phyloP scores from a whole-genome alignment of 2,329 filamentous ascomycete species.

The Epichloe gansuensis region DNA sequence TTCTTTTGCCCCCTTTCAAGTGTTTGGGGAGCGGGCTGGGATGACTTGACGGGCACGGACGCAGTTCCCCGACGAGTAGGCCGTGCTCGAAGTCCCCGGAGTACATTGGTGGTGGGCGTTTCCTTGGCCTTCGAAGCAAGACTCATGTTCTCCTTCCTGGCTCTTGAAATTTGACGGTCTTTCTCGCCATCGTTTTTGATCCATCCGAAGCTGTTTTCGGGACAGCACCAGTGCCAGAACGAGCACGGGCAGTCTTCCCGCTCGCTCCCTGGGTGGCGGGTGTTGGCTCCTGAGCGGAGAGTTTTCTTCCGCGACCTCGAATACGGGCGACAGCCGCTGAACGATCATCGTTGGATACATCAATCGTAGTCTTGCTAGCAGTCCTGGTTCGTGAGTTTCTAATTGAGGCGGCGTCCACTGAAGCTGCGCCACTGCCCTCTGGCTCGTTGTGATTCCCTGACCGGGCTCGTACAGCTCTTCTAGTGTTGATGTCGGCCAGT shows the following conservation, averaged over 20 bases:
- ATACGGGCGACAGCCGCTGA: conserved; percentile 9
- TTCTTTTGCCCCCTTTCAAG: conserved; percentile 22
- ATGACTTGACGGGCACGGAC: conserved; percentile 20
- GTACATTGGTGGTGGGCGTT: conserved; percentile 13
- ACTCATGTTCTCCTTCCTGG: conserved; percentile 50
- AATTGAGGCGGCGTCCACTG: neutral
- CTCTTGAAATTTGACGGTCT: conserved; percentile 51
- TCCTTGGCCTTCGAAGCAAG: conserved; percentile 29
- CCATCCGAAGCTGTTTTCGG: conserved; percentile 21
- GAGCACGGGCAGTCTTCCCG: conserved; percentile 21
- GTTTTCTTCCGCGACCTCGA: conserved; percentile 34
- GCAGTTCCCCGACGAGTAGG: conserved; percentile 31
- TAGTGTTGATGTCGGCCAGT: conserved; percentile 17
- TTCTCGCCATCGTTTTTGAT: conserved; percentile 38
- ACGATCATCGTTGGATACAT: conserved; percentile 12
- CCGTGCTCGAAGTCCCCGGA: conserved; percentile 26
- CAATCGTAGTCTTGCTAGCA: conserved; percentile 16
- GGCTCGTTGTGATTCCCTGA: conserved; percentile 28
- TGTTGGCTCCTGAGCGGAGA: conserved; percentile 14
- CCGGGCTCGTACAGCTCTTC: conserved; percentile 30
- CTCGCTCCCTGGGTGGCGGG: conserved; percentile 13
- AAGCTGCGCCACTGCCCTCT: conserved; percentile 7
- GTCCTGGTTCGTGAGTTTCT: conserved; percentile 14
- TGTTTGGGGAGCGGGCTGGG: conserved; percentile 3
- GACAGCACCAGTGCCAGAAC: conserved; percentile 10